These are phyloP conservation scores for Colletotrichum godetiae DNA, from an alignment of 2,329 filamentous ascomycete species.

Conservation along the genomic window DNA sequence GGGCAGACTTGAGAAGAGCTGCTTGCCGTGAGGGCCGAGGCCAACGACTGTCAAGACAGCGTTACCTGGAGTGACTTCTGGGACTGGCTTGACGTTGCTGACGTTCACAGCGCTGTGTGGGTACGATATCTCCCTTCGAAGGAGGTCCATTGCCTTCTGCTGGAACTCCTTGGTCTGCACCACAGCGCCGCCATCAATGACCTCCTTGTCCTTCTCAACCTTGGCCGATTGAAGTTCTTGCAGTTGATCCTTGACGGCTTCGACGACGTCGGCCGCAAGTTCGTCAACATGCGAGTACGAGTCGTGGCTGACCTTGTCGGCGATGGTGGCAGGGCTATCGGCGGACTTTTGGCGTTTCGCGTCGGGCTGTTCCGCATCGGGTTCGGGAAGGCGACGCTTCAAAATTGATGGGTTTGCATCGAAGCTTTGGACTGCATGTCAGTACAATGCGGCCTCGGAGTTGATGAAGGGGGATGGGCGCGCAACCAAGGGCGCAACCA, in stretches of 20 bases:
- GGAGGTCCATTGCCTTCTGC: conserved; percentile 70
- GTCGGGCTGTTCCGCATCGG: conserved; percentile 61
- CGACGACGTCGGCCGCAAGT: conserved; percentile 68
- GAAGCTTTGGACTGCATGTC: conserved; percentile 54
- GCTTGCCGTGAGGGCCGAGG: conserved; percentile 77
- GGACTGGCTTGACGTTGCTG: conserved; percentile 50
- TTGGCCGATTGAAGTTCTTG: conserved; percentile 55
- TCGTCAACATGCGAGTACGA: conserved; percentile 73
- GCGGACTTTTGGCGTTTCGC: conserved; percentile 71
- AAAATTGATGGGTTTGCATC: conserved; percentile 67
- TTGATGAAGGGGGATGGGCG: neutral
- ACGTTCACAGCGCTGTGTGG: conserved; percentile 50
- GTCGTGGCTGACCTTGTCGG: conserved; percentile 63
- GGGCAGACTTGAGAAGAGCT: conserved; percentile 87
- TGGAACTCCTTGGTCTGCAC: conserved; percentile 66
- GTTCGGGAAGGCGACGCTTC: conserved; percentile 61
- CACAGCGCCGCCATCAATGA: conserved; percentile 50
- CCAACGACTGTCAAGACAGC: conserved; percentile 82
- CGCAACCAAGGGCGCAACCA: conserved; percentile 14
- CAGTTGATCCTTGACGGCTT: conserved; percentile 59
- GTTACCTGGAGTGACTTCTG: conserved; percentile 47
- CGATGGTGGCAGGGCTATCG: conserved; percentile 55
- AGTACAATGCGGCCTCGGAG: conserved; percentile 38
- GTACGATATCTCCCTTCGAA: conserved; percentile 70
- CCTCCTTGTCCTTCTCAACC: conserved; percentile 41